Conservation (phyloP, 2,329 filamentous ascomycete species). For the Didymella lethalis region DNA sequence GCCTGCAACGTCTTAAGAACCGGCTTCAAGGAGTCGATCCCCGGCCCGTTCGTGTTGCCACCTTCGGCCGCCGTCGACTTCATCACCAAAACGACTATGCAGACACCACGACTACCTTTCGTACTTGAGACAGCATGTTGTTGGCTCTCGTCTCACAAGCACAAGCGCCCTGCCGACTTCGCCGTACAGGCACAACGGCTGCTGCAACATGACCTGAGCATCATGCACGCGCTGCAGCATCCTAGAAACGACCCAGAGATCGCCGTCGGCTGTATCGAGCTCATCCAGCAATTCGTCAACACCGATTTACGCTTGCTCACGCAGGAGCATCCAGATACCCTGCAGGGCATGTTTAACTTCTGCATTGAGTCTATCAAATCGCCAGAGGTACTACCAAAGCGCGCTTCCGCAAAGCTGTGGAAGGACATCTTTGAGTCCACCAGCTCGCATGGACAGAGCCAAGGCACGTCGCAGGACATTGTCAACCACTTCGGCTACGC, state of each 20-base stretch:
- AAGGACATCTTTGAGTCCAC: constrained; percentile 49
- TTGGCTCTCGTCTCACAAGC: constrained; percentile 60
- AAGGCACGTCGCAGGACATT: constrained; percentile 47
- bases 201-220: constrained; percentile 67
- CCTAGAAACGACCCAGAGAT: constrained; percentile 74
- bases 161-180: constrained; percentile 53
- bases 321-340: constrained; percentile 62
- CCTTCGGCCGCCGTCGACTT: constrained; percentile 71
- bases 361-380: constrained; percentile 73
- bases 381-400: constrained; percentile 77
- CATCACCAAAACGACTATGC: constrained; percentile 65
- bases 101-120: constrained; percentile 72
- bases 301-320: constrained; percentile 70
- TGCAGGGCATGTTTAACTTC: constrained; percentile 75
- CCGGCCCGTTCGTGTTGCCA: constrained; percentile 80
- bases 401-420: constrained; percentile 78
- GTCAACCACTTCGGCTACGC: constrained; percentile 44
- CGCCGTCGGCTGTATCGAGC: constrained; percentile 76
- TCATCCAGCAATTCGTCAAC: constrained; percentile 69
- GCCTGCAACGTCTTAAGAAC: constrained; percentile 75
- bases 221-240: constrained; percentile 69
- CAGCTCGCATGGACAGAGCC: constrained; percentile 37
- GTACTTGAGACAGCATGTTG: constrained; percentile 76
- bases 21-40: constrained; percentile 76
- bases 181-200: constrained; percentile 41